Base-by-base conservation (phyloP, 106 monocot genomes). In the Acorus calamus region DNA sequence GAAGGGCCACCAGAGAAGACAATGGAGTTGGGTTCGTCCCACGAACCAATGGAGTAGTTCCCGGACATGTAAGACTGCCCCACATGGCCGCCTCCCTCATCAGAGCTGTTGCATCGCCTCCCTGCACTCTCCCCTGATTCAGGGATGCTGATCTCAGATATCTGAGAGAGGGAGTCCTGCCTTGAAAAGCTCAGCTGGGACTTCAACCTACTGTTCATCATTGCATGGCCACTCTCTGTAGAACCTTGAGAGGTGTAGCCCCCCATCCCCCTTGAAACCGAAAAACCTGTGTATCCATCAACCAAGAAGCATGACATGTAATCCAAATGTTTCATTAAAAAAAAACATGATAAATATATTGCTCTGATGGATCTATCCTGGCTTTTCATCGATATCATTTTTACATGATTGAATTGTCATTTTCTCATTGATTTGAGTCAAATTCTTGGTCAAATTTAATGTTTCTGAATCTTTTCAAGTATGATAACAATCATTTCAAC, bases 21-120 rank as follows among this genome's bases (percentile, higher is more conserved):
- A 52, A 92, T 86, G 2, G 92, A 87, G 49, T 79, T 87, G 59
- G 74, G 57, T 5, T 92, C 92, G 41, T 92, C 92, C 87, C 92
- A 92, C 4, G 92, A 79, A 6, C 81, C 76, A 10, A 86, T 71
- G 2, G 71, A 77, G 61, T 74, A 79, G 59, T 77, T 79, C 52
- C 72, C 72, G 11, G 84, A 75, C 7, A 76, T 62, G 59, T 70
- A 83, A 28, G 77, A 60, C 42, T 68, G 77, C 7, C 66, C 66
- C 8, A 66, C 62, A 42, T 75, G 70, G 5, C 75, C 74, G 54
- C 55, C 63, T 4, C 71, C 28, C 56, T 74, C 84, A 13, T 75
- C 80, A 2, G 80, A 75, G 57, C 68, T 78, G 45, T 73, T 74
- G 8, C 73, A 28, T 28, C 28, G 46, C 12, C 71, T 56, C 11